phyloP scores from a whole-genome alignment of 139 green algal genomes.

The Micractinium conductrix region DNA sequence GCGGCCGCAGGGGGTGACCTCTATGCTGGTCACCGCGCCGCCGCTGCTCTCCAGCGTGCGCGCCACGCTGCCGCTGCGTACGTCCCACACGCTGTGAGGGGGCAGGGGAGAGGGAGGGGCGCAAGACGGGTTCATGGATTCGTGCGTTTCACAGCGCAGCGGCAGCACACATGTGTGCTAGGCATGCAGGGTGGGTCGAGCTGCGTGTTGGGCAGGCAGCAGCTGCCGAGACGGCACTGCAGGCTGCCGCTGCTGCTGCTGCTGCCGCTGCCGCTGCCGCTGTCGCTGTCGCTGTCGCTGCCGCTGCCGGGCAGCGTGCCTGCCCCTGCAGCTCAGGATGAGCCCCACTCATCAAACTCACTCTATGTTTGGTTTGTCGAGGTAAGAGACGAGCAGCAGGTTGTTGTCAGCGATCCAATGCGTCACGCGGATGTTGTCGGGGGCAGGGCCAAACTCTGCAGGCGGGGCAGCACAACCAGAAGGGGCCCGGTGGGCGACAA shows the following conservation, averaged over 20 bases:
- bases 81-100: constrained; percentile 84
- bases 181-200: no score
- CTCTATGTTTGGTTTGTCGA: constrained; percentile 54
- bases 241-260: no score
- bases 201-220: no score
- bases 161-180: no score
- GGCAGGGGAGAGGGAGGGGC: not conserved
- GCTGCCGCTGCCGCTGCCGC: no score
- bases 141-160: no score
- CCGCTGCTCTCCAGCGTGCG: constrained; percentile 71
- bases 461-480: not conserved
- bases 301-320: no score
- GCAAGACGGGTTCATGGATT: not conserved
- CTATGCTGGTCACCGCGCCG: constrained; percentile 77
- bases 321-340: no score
- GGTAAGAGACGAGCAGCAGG: constrained; percentile 72
- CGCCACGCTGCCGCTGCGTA: constrained; percentile 65
- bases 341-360: no score
- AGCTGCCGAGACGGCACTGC: no score
- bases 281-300: no score
- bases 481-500: no score
- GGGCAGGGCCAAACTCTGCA: constrained; percentile 17
- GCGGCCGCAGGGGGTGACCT: constrained; percentile 76
- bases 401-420: constrained; percentile 81
- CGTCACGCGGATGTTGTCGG: constrained; percentile 66